phyloP scores from a whole-genome alignment of 768 basidiomycete genomes.

The Boletus tomentosulus region DNA sequence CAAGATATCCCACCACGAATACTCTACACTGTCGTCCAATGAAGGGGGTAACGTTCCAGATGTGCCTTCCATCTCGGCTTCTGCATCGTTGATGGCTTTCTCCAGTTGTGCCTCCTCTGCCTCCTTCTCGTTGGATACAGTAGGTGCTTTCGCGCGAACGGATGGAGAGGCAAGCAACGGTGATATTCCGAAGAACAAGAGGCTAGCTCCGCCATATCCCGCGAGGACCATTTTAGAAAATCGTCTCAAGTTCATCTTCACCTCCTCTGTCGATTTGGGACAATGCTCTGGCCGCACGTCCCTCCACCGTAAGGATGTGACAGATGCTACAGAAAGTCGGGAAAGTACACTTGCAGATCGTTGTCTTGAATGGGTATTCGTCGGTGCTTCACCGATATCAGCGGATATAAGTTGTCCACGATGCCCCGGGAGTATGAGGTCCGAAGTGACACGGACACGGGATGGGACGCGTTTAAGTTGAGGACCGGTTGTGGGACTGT shows the following conservation, averaged over 20 bases:
- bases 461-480: constrained; percentile 38
- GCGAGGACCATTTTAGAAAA: constrained; percentile 81
- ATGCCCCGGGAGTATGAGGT: constrained; percentile 62
- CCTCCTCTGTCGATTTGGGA: constrained; percentile 40
- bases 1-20: constrained; percentile 83
- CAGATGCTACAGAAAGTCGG: constrained; percentile 25
- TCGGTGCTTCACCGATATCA: constrained; percentile 66
- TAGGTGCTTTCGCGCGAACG: constrained; percentile 21
- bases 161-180: constrained; percentile 28
- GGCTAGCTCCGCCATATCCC: constrained; percentile 77
- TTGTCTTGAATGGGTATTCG: constrained; percentile 27
- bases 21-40: constrained; percentile 32
- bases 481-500: constrained; percentile 37
- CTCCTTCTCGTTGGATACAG: constrained; percentile 38
- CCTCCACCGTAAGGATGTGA: constrained; percentile 23
- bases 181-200: constrained; percentile 76
- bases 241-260: constrained; percentile 69
- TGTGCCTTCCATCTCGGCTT: constrained; percentile 50
- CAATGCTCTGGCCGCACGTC: constrained; percentile 21
- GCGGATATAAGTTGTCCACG: constrained; percentile 75
- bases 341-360: constrained; percentile 28
- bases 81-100: constrained; percentile 65
- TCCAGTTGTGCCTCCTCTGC: constrained; percentile 61
- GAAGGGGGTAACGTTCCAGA: constrained; percentile 29
- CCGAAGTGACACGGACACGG: constrained; percentile 69